phyloP scores from a whole-genome alignment of 345 rosid species.

The Citrus sinensis region DVS_A1.0 CM039162.1:28018001-28018500 shows the following conservation, averaged over 20 bases:
- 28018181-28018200: conserved; percentile 93
- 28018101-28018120: conserved; percentile 67
- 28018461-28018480: neutral
- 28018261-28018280: neutral
- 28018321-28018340: neutral
- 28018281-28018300: no score
- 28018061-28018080: neutral
- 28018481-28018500: neutral
- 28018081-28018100: neutral
- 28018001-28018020: neutral
- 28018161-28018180: conserved; percentile 91
- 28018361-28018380: neutral
- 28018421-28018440: neutral
- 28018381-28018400: neutral
- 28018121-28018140: conserved; percentile 73
- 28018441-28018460: neutral
- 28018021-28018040: neutral
- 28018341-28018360: neutral
- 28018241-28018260: conserved; percentile 81
- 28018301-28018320: no score
- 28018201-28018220: conserved; percentile 88
- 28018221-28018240: conserved; percentile 77
- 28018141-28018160: conserved; percentile 93
- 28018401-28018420: neutral
- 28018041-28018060: no score